Base-by-base conservation (phyloP, 176 grass and related monocot genomes). In the Canna indica region DNA sequence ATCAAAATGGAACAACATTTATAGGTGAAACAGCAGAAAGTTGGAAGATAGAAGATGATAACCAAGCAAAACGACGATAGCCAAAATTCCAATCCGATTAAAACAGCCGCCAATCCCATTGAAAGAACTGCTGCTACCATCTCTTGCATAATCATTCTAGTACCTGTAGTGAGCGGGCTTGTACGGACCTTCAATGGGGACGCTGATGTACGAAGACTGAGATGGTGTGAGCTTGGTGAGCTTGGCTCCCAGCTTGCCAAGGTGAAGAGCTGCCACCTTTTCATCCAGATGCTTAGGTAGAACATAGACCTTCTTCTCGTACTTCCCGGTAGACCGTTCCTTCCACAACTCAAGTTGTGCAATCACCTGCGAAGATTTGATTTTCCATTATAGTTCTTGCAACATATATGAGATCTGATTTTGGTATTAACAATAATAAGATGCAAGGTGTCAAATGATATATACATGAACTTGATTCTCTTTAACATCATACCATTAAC, bases 251-350 rank as follows among this genome's bases (percentile, higher is more conserved):
- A 99, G 84, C 80, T 99, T 99, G 77, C 82, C 86, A 22, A 99
- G 77, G 75, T 99, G 94, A 12, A 93, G 94, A 0, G 94, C 72
- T 1, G 94, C 94, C 10, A 99, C 94, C 94, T 99, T 99, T 84
- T 99, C 94, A 60, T 99, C 94, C 0, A 99, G 84, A 66, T 99
- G 82, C 80, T 99, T 99, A 3, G 94, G 94, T 22, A 99, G 82
- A 26, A 99, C 94, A 1, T 99, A 99, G 2, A 99, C 94, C 73
- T 99, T 99, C 86, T 93, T 99, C 77, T 93, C 94, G 0, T 99
- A 99, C 84, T 99, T 99, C 45, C 94, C 89, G 0, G 15, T 86
- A 26, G 6, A 77, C 84, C 68, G 92, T 84, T 99, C 94, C 11
- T 93, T 93, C 94, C 94, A 99, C 66, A 99, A 72, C 75, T 99